Evolutionary conservation across 306 rosid genomes (phyloP), one percentile per base, ranked within the genome.

Genomic region (Sphenostylis stenocarpa): DNA sequence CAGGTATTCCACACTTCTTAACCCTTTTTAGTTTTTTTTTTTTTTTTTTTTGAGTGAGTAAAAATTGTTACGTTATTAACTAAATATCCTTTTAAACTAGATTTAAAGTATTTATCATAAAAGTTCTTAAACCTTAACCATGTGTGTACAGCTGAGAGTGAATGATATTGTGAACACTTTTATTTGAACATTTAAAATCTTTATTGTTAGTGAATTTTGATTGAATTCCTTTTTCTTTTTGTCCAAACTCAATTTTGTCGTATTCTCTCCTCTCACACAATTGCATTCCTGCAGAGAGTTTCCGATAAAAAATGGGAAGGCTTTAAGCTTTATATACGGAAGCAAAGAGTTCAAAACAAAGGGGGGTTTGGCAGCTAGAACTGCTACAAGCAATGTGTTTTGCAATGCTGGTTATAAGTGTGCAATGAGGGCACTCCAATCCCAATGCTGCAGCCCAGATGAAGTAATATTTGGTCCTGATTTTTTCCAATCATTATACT

Each of bases 391-490:
- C 9, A 91, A 92, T 7, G 78, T 92, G 20, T 96, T 76, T 73
- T 79, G 93, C 1, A 77, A 78, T 36, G 39, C 78, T 0, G 73
- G 78, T 29, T 92, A 83, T 78, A 96, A 87, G 64, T 34, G 68
- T 9, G 77, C 78, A 3, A 92, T 91, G 99, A 80, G 74, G 75
- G 76, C 87, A 48, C 75, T 96, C 38, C 96, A 89, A 60, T 89
- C 91, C 8, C 91, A 74, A 21, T 83, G 91, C 58, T 83, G 97
- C 73, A 90, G 99, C 91, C 99, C 98, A 0, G 97, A 96, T 16
- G 99, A 92, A 76, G 99, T 96, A 53, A 89, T 96, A 55, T 96
- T 96, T 28, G 97, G 97, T 26, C 85, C 91, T 5, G 98, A 92
- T 71, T 91, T 92, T 71, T 87, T 82, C 68, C 97, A 96, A 75